A percentile compares a stretch with the other conserved stretches of the same genome.
These are phyloP conservation scores for Leccinum fibrillosum DNA, from an alignment of 768 basidiomycete species.

Conservation along the genomic window DNA sequence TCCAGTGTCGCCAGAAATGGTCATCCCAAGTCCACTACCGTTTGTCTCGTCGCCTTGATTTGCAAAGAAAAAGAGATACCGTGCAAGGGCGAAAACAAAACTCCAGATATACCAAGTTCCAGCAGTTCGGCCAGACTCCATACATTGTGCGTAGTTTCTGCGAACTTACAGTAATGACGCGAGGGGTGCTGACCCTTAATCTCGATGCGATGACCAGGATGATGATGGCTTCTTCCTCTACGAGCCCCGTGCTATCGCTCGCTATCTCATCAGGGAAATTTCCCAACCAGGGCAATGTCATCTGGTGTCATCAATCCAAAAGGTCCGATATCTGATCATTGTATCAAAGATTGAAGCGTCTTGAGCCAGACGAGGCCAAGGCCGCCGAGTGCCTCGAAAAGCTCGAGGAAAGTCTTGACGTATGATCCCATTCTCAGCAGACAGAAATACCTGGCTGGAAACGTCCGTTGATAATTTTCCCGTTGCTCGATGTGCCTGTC, in stretches of 20 bases:
- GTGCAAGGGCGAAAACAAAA: slow-evolving; percentile 49
- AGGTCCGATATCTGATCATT: not conserved
- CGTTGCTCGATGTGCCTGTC: not conserved
- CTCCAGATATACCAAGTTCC: slow-evolving; percentile 43
- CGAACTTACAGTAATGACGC: not conserved
- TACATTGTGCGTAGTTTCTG: slow-evolving; percentile 17
- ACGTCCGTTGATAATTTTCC: slow-evolving; percentile 34
- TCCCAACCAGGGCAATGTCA: slow-evolving; percentile 39
- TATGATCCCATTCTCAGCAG: slow-evolving; percentile 55
- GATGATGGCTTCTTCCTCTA: slow-evolving; percentile 42
- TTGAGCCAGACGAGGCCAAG: slow-evolving; percentile 18
- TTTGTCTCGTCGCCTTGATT: slow-evolving; percentile 47
- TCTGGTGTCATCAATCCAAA: slow-evolving; percentile 6
- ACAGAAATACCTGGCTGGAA: slow-evolving; percentile 54
- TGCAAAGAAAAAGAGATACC: slow-evolving; percentile 48
- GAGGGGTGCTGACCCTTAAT: not conserved
- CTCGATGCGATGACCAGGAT: slow-evolving; percentile 6
- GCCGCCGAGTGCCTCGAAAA: slow-evolving; percentile 9
- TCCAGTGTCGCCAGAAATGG: slow-evolving; percentile 25
- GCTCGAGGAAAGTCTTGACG: slow-evolving; percentile 38
- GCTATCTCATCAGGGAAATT: slow-evolving; percentile 56
- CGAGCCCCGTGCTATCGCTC: slow-evolving; percentile 41
- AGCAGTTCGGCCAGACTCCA: slow-evolving; percentile 56
- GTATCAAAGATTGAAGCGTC: slow-evolving; percentile 26
- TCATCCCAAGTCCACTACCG: slow-evolving; percentile 40